Evolutionary conservation across 2,329 filamentous ascomycete species (phyloP), one percentile per base, ranked within the genome.

Genomic region (Epichloe coenophiala): DNA sequence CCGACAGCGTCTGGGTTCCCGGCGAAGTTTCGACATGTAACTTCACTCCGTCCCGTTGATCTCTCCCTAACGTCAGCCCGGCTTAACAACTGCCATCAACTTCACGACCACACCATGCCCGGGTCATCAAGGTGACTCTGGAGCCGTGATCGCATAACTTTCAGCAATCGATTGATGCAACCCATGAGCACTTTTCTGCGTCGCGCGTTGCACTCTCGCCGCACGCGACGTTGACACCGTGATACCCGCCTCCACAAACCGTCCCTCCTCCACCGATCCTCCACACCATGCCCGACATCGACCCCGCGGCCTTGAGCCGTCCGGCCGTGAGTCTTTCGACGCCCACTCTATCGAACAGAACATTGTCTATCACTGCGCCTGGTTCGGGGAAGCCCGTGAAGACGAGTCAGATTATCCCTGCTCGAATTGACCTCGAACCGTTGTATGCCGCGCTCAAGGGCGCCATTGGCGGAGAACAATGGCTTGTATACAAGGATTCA

Each of bases 301-400:
- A 84, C 71, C 81, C 81, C 61, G 79, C 81, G 70, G 80, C 81
- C 56, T 67, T 84, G 60, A 83, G 79, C 72, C 78, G 80, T 61
- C 76, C 78, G 54, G 68, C 78, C 45, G 65, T 75, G 63, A 74
- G 68, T 64, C 71, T 81, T 50, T 72, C 77, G 44, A 82, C 80
- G 5, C 78, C 81, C 53, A 71, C 79, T 40, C 65, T 83, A 52
- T 67, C 76, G 53, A 71, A 69, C 43, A 83, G 83, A 62, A 70
- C 77, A 47, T 73, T 83, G 57, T 73, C 73, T 44, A 71, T 77
- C 50, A 72, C 75, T 39, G 69, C 72, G 2, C 67, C 75, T 2
- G 67, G 65, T 48, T 67, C 71, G 17, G 67, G 69, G 51, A 81
- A 81, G 61, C 62, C 73, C 19, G 64, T 72, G 48, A 83, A 83